A percentile compares a stretch with the other conserved stretches of the same genome.
These are phyloP conservation scores for Neonectria faginata DNA, from an alignment of 2,329 filamentous ascomycete genomes.

Conservation along the genomic window DNA sequence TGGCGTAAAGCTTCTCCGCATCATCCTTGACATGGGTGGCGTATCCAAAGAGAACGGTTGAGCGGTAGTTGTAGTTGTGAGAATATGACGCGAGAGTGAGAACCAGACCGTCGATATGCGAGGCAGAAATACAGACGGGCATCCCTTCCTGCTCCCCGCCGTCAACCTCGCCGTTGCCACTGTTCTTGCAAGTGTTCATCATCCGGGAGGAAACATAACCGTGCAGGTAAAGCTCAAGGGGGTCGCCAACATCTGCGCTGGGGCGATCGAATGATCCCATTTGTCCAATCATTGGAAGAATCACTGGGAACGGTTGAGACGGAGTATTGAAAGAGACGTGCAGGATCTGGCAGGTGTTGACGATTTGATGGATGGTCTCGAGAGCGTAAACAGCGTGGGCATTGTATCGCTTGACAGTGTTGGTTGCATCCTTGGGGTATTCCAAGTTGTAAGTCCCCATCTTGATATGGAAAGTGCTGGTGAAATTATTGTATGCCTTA, in stretches of 20 bases:
- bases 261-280: constrained; percentile 78
- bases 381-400: constrained; percentile 77
- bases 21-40: constrained; percentile 73
- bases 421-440: constrained; percentile 73
- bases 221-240: constrained; percentile 83
- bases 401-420: constrained; percentile 75
- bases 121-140: constrained; percentile 78
- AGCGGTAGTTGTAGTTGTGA: constrained; percentile 90
- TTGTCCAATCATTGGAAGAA: constrained; percentile 88
- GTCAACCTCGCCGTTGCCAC: neutral
- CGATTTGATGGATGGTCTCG: constrained; percentile 77
- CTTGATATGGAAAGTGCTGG: neutral
- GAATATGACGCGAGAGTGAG: constrained; percentile 82
- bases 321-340: constrained; percentile 81
- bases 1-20: constrained; percentile 81
- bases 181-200: constrained; percentile 68
- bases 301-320: constrained; percentile 76
- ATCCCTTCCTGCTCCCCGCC: constrained; percentile 59
- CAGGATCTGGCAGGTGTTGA: constrained; percentile 81
- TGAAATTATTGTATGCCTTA: neutral
- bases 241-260: constrained; percentile 70
- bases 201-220: constrained; percentile 85
- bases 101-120: constrained; percentile 82
- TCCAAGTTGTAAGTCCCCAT: constrained; percentile 59
- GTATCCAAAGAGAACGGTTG: constrained; percentile 80